A percentile compares a stretch with the other conserved stretches of the same genome.
These are phyloP conservation scores for Mitragyna speciosa DNA, from an alignment of 257 asterid genomes.

Conservation along the genomic window DNA sequence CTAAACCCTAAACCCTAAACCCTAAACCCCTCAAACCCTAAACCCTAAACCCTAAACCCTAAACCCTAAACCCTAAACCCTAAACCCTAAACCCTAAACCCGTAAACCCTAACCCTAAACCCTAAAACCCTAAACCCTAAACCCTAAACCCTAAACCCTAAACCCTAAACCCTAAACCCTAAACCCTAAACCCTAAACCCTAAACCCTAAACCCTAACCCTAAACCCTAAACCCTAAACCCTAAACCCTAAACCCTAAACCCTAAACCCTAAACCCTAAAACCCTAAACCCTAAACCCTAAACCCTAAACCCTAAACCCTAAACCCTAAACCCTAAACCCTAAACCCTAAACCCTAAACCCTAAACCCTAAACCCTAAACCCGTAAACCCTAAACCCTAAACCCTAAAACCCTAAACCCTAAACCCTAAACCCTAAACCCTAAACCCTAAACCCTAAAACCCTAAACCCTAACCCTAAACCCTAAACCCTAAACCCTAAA, in stretches of 20 bases:
- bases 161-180: slow-evolving; percentile 10
- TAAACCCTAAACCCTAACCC: slow-evolving; percentile 9
- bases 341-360: background rate
- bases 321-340: background rate
- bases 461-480: slow-evolving; percentile 3
- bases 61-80: background rate
- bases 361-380: background rate
- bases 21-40: background rate
- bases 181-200: slow-evolving; percentile 10
- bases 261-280: background rate
- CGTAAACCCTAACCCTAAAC: background rate
- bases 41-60: slow-evolving; percentile 1
- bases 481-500: background rate
- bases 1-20: background rate
- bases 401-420: background rate
- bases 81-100: background rate
- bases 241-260: background rate
- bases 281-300: background rate
- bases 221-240: background rate
- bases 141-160: slow-evolving; percentile 10
- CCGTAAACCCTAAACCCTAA: background rate
- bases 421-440: background rate
- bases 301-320: background rate
- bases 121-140: slow-evolving; percentile 1
- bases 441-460: background rate